phyloP scores from a whole-genome alignment of 805 yeast genomes.

The Lachancea sp. region DNA sequence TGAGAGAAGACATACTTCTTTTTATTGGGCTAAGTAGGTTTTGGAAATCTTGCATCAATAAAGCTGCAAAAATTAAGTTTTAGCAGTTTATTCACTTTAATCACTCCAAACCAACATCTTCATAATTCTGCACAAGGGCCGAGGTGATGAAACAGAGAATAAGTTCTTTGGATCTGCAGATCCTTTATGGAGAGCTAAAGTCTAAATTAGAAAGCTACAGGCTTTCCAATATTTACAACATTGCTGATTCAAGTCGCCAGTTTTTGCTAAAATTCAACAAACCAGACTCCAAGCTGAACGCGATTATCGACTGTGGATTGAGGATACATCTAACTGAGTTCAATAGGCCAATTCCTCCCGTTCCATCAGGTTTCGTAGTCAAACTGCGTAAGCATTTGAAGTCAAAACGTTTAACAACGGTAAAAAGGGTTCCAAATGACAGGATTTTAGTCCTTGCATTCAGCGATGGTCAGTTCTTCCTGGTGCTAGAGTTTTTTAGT shows the following conservation, averaged over 20 bases:
- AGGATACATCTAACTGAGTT: conserved; percentile 72
- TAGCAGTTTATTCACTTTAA: no score
- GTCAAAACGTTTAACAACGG: conserved; percentile 63
- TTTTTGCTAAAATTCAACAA: conserved; percentile 72
- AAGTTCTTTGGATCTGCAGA: conserved; percentile 73
- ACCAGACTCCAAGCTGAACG: conserved; percentile 71
- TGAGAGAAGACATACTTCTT: no score
- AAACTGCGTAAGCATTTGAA: conserved; percentile 84
- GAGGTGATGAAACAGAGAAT: conserved; percentile 63
- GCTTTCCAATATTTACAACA: conserved; percentile 78
- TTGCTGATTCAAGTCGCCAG: conserved; percentile 63
- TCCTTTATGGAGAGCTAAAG: conserved; percentile 61
- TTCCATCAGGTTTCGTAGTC: conserved; percentile 80
- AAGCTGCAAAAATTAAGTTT: no score
- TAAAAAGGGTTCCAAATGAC: conserved; percentile 72
- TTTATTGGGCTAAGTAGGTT: no score
- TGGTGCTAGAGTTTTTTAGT: conserved; percentile 88
- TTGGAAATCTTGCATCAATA: no score
- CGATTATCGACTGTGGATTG: conserved; percentile 83
- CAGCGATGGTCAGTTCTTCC: conserved; percentile 69
- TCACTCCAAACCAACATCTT: no score
- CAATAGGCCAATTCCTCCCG: conserved; percentile 71
- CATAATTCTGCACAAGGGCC: background rate
- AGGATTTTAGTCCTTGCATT: conserved; percentile 80
- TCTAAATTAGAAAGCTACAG: conserved; percentile 55